Conservation (phyloP, 2,329 filamentous ascomycete genomes). For the Chaetomium sp. region DNA sequence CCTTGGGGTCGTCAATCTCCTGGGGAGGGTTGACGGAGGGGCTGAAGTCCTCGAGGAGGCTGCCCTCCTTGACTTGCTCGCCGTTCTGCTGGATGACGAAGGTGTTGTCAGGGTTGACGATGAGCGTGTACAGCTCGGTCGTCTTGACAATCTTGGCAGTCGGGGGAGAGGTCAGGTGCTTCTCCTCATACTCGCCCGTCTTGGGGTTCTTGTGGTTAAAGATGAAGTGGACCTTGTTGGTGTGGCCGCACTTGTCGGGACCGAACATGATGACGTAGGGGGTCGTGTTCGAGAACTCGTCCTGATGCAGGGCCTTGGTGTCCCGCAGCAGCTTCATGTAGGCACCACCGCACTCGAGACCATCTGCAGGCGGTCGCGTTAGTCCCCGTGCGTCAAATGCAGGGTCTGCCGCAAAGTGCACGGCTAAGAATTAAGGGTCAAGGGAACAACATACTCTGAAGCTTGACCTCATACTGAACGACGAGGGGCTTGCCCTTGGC, state of each 20-base stretch:
- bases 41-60: constrained; percentile 86
- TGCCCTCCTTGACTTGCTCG: constrained; percentile 79
- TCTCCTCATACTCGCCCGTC: constrained; percentile 99
- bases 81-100: constrained; percentile 90
- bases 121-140: constrained; percentile 90
- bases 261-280: constrained; percentile 99
- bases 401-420: background rate
- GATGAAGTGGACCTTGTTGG: constrained; percentile 98
- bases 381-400: no score
- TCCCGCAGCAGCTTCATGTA: constrained; percentile 99
- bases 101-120: constrained; percentile 94
- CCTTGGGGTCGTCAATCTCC: constrained; percentile 92
- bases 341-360: constrained; percentile 94
- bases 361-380: constrained; percentile 49
- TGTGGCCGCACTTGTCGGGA: constrained; percentile 97
- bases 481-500: constrained; percentile 97
- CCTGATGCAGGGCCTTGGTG: constrained; percentile 91
- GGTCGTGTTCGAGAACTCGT: constrained; percentile 95
- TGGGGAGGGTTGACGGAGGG: constrained; percentile 88
- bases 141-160: constrained; percentile 85
- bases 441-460: constrained; percentile 66
- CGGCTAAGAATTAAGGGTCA: background rate
- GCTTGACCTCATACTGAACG: constrained; percentile 98
- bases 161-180: constrained; percentile 83
- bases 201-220: constrained; percentile 99